phyloP scores from a whole-genome alignment of 192 early-diverging fungal species.

The Coemansia sp. region DNA sequence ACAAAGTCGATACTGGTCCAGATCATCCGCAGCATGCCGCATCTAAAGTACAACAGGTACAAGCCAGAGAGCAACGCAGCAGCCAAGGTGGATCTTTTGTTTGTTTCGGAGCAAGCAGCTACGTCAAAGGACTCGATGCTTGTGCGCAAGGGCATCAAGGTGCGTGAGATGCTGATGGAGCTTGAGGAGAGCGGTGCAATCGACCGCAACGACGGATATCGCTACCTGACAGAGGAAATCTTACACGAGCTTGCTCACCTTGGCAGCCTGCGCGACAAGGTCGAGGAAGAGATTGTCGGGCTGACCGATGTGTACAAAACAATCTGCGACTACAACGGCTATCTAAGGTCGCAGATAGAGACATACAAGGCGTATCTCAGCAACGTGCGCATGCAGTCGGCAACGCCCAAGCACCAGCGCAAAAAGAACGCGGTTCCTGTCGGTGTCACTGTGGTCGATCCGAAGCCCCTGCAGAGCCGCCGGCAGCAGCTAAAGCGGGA shows the following conservation, averaged over 20 bases:
- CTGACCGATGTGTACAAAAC: constrained; percentile 88
- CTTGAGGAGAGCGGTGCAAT: constrained; percentile 77
- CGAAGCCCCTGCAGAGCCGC: constrained; percentile 35
- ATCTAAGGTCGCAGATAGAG: constrained; percentile 84
- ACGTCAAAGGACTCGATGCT: constrained; percentile 84
- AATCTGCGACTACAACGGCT: constrained; percentile 93
- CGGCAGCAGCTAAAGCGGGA: constrained; percentile 27
- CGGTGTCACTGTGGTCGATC: constrained; percentile 62
- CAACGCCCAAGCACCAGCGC: constrained; percentile 64
- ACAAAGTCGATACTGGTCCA: constrained; percentile 93
- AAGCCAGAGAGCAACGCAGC: constrained; percentile 52
- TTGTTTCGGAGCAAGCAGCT: constrained; percentile 79
- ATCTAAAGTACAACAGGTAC: constrained; percentile 55
- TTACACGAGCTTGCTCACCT: constrained; percentile 86
- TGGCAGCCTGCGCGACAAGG: constrained; percentile 86
- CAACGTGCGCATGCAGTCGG: constrained; percentile 77
- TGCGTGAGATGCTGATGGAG: constrained; percentile 89
- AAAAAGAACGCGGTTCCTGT: constrained; percentile 58
- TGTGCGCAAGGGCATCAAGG: constrained; percentile 94
- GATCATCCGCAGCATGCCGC: constrained; percentile 85
- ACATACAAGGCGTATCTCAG: constrained; percentile 92
- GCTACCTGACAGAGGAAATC: constrained; percentile 85
- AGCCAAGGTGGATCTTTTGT: constrained; percentile 58
- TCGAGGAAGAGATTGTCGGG: constrained; percentile 74
- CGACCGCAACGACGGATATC: constrained; percentile 71